These are phyloP conservation scores for Ceratonia siliqua DNA, from an alignment of 306 rosid genomes.

Conservation along the genomic window DNA sequence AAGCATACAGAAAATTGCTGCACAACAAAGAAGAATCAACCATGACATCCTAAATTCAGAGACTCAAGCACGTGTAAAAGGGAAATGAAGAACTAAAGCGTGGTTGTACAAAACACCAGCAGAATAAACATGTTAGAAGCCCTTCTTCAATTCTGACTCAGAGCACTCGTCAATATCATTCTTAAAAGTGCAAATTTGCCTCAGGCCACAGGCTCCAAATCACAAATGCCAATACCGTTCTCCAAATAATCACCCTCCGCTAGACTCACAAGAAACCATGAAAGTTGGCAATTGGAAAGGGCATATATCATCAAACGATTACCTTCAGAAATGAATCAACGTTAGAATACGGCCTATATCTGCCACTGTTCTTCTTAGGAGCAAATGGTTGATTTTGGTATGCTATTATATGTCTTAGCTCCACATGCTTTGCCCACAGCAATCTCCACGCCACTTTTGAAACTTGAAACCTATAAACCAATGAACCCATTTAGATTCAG, in stretches of 20 bases:
- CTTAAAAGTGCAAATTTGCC: background rate
- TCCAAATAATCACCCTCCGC: background rate
- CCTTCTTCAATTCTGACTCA: background rate
- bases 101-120: conserved; percentile 7
- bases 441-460: conserved; percentile 54
- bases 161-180: no score
- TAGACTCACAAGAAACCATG: background rate
- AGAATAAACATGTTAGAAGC: background rate
- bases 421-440: conserved; percentile 43
- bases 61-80: background rate
- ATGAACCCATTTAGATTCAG: conserved; percentile 18
- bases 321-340: conserved; percentile 70
- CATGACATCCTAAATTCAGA: background rate
- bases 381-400: conserved; percentile 45
- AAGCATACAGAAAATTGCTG: background rate
- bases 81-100: conserved; percentile 2
- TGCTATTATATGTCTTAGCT: conserved; percentile 39
- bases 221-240: background rate
- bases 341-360: conserved; percentile 58
- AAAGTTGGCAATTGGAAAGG: background rate
- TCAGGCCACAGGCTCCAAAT: conserved; percentile 8
- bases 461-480: conserved; percentile 49
- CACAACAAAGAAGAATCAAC: background rate
- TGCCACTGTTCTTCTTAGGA: conserved; percentile 47
- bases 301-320: background rate